A percentile compares a stretch with the other conserved stretches of the same genome.
These are phyloP conservation scores for Cyberlindnera japonica DNA, from an alignment of 805 yeast species.

Conservation along the genomic window DNA sequence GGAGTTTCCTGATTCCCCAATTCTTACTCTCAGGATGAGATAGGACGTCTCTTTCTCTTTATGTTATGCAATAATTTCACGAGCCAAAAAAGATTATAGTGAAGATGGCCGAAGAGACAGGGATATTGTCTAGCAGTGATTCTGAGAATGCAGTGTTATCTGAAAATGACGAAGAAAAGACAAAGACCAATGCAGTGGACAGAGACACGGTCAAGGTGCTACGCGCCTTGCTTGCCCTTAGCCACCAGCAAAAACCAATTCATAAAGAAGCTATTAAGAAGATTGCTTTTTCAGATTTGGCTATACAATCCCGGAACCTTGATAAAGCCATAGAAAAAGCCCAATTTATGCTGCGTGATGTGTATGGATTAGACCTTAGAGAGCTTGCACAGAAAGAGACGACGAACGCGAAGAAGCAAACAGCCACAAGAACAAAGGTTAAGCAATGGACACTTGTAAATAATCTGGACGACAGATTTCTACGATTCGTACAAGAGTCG, in stretches of 20 bases:
- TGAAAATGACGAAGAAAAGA: background rate
- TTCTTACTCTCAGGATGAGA: too few relatives aligned
- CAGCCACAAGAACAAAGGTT: constrained; percentile 3
- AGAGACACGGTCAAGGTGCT: constrained; percentile 7
- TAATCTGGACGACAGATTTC: constrained; percentile 10
- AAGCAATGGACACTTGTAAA: constrained; percentile 21
- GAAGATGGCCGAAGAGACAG: too few relatives aligned
- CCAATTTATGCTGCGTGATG: constrained; percentile 3
- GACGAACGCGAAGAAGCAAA: constrained; percentile 8
- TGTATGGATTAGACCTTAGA: constrained; percentile 12
- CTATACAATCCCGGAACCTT: background rate
- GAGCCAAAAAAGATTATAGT: too few relatives aligned
- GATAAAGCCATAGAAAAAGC: constrained; percentile 10
- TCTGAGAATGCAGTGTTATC: too few relatives aligned
- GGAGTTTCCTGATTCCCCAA: too few relatives aligned
- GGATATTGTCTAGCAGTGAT: too few relatives aligned
- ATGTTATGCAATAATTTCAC: too few relatives aligned
- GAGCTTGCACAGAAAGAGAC: constrained; percentile 17
- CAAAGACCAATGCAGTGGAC: background rate
- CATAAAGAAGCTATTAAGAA: constrained; percentile 14
- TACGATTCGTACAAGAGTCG: constrained; percentile 19
- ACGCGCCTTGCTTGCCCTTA: constrained; percentile 14
- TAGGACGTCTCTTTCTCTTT: too few relatives aligned
- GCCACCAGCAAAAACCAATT: constrained; percentile 11
- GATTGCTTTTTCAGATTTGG: constrained; percentile 8